Evolutionary conservation across 73 alveolate genomes (phyloP), one percentile per base, ranked within the genome.

Genomic region (Paramecium primaurelia): DNA sequence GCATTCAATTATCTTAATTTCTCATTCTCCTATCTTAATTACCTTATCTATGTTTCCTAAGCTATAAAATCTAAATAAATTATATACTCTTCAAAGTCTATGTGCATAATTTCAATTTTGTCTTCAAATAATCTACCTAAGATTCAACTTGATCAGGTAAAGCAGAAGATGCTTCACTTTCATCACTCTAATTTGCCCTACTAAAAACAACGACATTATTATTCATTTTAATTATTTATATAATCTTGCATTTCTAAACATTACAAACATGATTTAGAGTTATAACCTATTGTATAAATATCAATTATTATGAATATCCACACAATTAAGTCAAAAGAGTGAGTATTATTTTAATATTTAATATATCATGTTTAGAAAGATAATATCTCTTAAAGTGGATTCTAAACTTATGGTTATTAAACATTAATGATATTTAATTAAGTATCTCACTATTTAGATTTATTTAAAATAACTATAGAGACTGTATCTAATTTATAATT

Each of bases 1-100:
- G 88, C 68, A 89, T 89, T 89, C 30, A 89, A 54, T 4, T 58
- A 20, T 47, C 94, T 89, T 59, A 89, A 83, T 22, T 89, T 71
- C n/a, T 89, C 94, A 47, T 89, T 89, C 60, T 89, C 69, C 22
- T 71, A 45, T 47, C 88, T 89, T 38, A 89, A 30, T 69, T 69
- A 71, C 18, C 77, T 68, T 3, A 58, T 89, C 40, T 71, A 28
- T 3, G 47, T 26, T 14, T 80, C 91, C 14, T 42, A 42, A 20
- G 71, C 91, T 80, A 80, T 3, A 1, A 44, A 32, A 38, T 30
- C 47, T 45, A 44, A 80, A 2, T 49, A 30, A 80, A 44, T 12
- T 45, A 44, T 80, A 34, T 80, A 80, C 91, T 80, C 58, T 80
- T 80, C 12, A 80, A 26, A 11, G 71, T 80, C 49, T 80, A 42